Conservation (phyloP, 2,329 filamentous ascomycete species). For the Alternaria arbusti region DNA sequence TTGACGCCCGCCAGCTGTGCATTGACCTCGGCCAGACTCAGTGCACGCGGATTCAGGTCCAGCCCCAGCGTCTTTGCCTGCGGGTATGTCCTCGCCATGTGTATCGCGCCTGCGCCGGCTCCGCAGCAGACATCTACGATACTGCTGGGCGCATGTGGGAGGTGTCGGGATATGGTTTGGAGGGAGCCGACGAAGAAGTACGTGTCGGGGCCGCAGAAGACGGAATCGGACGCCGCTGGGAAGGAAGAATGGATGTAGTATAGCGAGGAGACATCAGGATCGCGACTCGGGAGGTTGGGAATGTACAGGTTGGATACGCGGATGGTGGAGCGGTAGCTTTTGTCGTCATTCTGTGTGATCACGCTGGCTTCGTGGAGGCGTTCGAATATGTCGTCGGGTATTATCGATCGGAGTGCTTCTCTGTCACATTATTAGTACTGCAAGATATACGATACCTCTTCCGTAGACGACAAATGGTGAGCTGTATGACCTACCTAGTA, state of each 20-base stretch:
- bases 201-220: constrained; percentile 34
- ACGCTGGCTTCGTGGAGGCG: constrained; percentile 9
- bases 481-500: constrained; percentile 13
- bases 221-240: constrained; percentile 26
- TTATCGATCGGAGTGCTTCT: constrained; percentile 15
- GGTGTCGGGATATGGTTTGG: constrained; percentile 13
- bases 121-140: constrained; percentile 34
- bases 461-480: not conserved
- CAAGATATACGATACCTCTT: not conserved
- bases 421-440: constrained; percentile 4
- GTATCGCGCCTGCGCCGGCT: constrained; percentile 32
- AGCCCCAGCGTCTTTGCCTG: constrained; percentile 24
- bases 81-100: constrained; percentile 26
- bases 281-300: not conserved
- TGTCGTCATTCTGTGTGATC: constrained; percentile 9
- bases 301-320: constrained; percentile 34
- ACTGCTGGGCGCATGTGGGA: constrained; percentile 12
- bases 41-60: constrained; percentile 28
- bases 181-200: constrained; percentile 31
- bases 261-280: constrained; percentile 3
- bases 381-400: constrained; percentile 22
- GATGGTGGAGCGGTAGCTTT: constrained; percentile 21
- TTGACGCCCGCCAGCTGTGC: constrained; percentile 19
- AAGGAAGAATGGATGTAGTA: constrained; percentile 35
- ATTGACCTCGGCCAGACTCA: constrained; percentile 25